Evolutionary conservation across 768 basidiomycete genomes (phyloP), one percentile per base, ranked within the genome.

Genomic region (Mycena capillaripes): DNA sequence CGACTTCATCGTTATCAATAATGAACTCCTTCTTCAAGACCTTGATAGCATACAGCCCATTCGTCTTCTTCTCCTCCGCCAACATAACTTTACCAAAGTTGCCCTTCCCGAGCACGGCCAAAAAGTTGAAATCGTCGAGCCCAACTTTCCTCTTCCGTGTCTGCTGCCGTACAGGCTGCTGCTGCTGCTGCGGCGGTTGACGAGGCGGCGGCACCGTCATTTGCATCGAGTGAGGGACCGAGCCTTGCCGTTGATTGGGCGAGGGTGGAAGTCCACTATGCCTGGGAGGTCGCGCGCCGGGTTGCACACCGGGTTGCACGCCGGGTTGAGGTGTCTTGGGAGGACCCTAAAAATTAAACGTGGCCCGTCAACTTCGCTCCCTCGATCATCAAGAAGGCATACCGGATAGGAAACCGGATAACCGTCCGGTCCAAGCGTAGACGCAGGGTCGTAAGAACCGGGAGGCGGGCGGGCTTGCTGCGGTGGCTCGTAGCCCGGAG

Each of bases 11-110:
- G 72, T 99, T 99, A 81, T 99, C 98, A 77, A 99, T 99, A 81
- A 99, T 99, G 80, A 99, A 99, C 84, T 99, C 98, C 81, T 99
- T 99, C 89, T 99, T 99, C 81, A 99, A 81, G n/a, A 99, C 98
- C 84, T 99, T 99, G 87, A 99, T 98, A n/a, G 98, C 98, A 80
- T 94, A 99, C 66, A 99, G 83, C 60, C 89, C 91, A 76, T 91
- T 95, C 60, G 91, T 89, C 81, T 88, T 92, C 90, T 99, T 99
- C 88, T 99, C 98, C 83, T 99, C 98, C 12, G 98, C 98, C 70
- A 99, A 85, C 98, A 99, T 99, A 83, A 99, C 98, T 82, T 99
- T 99, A 67, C 98, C 98, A 79, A 99, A 99, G 83, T 99, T 99
- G 77, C 98, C 98, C 84, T 99, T 99, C 59, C 98, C 98, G 42